Percentiles rank a stretch among this genome's conserved stretches.
Conservation (phyloP, 306 rosid species). For the Oemleria cerasiformis region DNA sequence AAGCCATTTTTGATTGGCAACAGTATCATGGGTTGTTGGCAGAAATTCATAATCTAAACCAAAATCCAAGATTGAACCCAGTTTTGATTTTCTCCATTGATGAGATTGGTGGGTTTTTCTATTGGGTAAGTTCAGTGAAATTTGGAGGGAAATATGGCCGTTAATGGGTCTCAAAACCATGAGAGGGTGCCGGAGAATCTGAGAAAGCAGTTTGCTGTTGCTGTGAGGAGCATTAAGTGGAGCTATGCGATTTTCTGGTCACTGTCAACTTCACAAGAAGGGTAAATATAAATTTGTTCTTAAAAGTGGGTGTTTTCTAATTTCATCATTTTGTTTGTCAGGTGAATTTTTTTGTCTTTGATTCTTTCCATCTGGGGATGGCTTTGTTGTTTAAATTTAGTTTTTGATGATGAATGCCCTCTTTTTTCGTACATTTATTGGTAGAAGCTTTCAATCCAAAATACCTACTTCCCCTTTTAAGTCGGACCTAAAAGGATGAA, state of each 20-base stretch:
- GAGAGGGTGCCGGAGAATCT: slow-evolving; percentile 45
- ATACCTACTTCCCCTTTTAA: not conserved
- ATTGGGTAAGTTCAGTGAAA: not conserved
- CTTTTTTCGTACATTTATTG: not conserved
- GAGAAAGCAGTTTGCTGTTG: slow-evolving; percentile 66
- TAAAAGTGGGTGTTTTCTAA: not conserved
- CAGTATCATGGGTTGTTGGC: not conserved
- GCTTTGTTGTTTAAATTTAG: not conserved
- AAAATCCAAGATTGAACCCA: slow-evolving; percentile 2
- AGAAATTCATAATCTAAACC: not conserved
- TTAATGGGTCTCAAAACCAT: slow-evolving; percentile 35
- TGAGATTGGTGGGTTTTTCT: not conserved
- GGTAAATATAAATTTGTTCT: slow-evolving; percentile 36
- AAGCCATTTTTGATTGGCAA: not conserved
- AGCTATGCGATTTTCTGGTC: slow-evolving; percentile 93
- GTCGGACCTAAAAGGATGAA: not conserved
- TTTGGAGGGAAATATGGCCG: slow-evolving; percentile 37
- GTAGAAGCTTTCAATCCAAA: not conserved
- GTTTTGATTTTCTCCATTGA: not conserved
- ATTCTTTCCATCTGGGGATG: not conserved
- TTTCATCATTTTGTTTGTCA: not conserved
- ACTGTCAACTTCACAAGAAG: slow-evolving; percentile 52
- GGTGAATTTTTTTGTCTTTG: not conserved
- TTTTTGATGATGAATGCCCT: not conserved
- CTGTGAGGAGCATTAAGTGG: slow-evolving; percentile 83